Percentiles rank a stretch among this genome's conserved stretches.
phyloP scores from a whole-genome alignment of 1,284 basidiomycete species.

The Rhodofomes roseus region DNA sequence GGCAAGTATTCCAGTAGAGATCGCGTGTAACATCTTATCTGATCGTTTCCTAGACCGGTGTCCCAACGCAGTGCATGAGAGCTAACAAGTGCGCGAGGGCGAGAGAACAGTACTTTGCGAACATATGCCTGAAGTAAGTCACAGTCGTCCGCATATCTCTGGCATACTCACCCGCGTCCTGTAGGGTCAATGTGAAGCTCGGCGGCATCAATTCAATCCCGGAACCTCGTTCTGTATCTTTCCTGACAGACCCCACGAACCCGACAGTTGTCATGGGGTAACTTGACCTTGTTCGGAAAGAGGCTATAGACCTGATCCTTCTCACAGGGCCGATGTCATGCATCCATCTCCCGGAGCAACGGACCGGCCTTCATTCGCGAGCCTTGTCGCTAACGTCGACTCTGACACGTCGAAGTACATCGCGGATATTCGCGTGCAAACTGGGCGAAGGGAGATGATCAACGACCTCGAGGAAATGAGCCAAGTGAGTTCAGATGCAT shows the following conservation, averaged over 20 bases:
- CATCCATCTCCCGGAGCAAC: slow-evolving; percentile 73
- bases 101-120: slow-evolving; percentile 72
- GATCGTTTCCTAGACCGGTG: slow-evolving; percentile 46
- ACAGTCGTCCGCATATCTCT: background rate
- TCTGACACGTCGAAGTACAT: slow-evolving; percentile 52
- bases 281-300: background rate
- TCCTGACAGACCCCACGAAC: slow-evolving; percentile 59
- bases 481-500: slow-evolving; percentile 30
- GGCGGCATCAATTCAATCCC: slow-evolving; percentile 79
- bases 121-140: slow-evolving; percentile 70
- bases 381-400: slow-evolving; percentile 73
- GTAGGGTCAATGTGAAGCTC: slow-evolving; percentile 75
- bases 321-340: slow-evolving; percentile 68
- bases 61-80: slow-evolving; percentile 74
- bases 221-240: slow-evolving; percentile 53
- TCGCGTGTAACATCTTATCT: background rate
- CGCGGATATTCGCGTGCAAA: slow-evolving; percentile 59
- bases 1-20: slow-evolving; percentile 31
- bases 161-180: background rate
- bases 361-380: slow-evolving; percentile 71
- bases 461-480: slow-evolving; percentile 63
- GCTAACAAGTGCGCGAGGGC: slow-evolving; percentile 58
- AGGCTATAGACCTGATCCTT: background rate
- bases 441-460: slow-evolving; percentile 70
- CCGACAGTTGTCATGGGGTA: slow-evolving; percentile 73